Base-by-base conservation (phyloP, 2,329 filamentous ascomycete genomes). In the Diaporthe capsici region DNA sequence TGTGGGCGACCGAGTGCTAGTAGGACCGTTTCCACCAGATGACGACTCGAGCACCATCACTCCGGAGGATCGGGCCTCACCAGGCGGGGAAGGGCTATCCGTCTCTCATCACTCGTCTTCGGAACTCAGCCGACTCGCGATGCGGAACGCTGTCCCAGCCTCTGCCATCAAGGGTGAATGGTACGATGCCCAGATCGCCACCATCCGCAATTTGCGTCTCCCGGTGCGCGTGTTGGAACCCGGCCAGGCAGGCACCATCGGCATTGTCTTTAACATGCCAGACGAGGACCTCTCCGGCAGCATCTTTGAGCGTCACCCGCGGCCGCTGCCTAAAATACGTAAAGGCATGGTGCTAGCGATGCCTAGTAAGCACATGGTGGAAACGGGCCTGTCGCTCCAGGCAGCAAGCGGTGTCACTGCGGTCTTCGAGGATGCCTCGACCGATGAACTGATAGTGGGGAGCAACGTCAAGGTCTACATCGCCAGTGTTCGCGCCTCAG, bases 221-320 rank as follows among this genome's bases (percentile, higher is more conserved):
- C 95, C 96, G 0, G 95, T 98, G 0, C 91, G 92, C 63, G 91
- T 89, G 0, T 88, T 98, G 10, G 89, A 92, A 70, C 89, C 92
- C 22, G 95, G 95, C 13, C 96, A 99, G 84, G 95, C 96, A 8
- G 97, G 96, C 0, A 98, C 96, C 0, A 90, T 99, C 72, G 96
- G 96, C 0, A 87, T 98, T 70, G 89, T 93, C 3, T 88, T 93
- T n/a, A 86, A 89, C 44, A 81, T 84, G 6, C 79, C 84, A 2
- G 77, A 82, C 22, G 82, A 84, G 34, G 82, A 83, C n/a, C 63
- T 78, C 6, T 79, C 81, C 6, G 81, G 83, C 74, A 79, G 79
- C 55, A 58, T 79, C 12, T 79, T 80, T 47, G 84, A 84, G 76
- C 79, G 79, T 57, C 73, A 77, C 53, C 79, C 79, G 57, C 79